Percentiles rank a stretch among this genome's conserved stretches.
phyloP scores from a whole-genome alignment of 192 early-diverging fungal species.

The Backusella liffmaniae region DNA sequence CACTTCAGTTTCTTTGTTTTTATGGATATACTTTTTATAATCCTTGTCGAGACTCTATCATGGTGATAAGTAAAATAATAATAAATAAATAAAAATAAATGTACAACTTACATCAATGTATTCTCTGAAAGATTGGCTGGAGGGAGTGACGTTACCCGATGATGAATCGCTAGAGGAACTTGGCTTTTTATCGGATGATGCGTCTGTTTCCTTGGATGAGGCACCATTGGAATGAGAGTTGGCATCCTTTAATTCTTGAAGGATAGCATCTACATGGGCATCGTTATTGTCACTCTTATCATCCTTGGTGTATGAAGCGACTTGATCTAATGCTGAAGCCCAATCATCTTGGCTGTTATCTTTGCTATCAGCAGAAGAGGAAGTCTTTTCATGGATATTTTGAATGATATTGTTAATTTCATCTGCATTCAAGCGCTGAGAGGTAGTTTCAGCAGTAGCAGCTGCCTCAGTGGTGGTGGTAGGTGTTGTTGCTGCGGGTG shows the following conservation, averaged over 20 bases:
- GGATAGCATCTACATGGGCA: not conserved
- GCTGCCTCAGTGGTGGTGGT: not conserved
- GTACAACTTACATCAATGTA: constrained; percentile 1
- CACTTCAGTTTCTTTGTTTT: constrained; percentile 8
- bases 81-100: not conserved
- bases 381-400: not conserved
- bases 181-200: no score
- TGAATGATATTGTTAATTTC: constrained; percentile 5
- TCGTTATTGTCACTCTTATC: not conserved
- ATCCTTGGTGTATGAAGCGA: not conserved
- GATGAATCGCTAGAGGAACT: no score
- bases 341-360: not conserved
- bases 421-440: not conserved
- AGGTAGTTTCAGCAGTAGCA: not conserved
- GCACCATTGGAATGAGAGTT: not conserved
- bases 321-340: constrained; percentile 5
- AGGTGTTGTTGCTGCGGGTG: not conserved
- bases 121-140: not conserved
- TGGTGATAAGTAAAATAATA: not conserved
- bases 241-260: not conserved
- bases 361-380: not conserved
- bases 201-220: no score
- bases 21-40: constrained; percentile 6
- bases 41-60: constrained; percentile 8
- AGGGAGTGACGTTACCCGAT: not conserved